These are phyloP conservation scores for Omphalotus guepiniiformis DNA, from an alignment of 768 basidiomycete genomes.

Conservation along the genomic window DNA sequence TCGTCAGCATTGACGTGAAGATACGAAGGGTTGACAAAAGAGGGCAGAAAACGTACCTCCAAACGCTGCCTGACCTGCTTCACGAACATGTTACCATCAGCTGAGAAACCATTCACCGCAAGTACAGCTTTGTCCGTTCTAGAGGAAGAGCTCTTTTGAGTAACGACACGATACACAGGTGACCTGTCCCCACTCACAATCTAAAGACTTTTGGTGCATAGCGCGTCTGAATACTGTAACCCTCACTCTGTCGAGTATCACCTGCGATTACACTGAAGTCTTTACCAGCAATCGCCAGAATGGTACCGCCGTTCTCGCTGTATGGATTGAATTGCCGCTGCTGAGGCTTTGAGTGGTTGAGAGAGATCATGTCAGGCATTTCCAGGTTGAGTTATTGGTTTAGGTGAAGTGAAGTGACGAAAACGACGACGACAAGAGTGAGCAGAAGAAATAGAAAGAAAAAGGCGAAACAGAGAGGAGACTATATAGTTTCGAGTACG, in stretches of 20 bases:
- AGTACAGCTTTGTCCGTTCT: conserved; percentile 92
- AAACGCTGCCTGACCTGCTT: conserved; percentile 94
- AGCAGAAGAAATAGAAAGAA: too few relatives aligned
- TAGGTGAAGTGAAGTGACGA: too few relatives aligned
- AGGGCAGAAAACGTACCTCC: conserved; percentile 56
- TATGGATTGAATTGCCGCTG: conserved; percentile 82
- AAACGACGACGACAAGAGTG: too few relatives aligned
- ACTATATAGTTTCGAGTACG: too few relatives aligned
- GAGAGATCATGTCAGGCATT: conserved; percentile 37
- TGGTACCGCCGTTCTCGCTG: conserved; percentile 92
- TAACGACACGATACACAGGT: not conserved
- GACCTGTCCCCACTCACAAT: conserved; percentile 52
- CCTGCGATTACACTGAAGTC: conserved; percentile 95
- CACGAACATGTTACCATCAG: conserved; percentile 97
- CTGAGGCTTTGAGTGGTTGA: conserved; percentile 31
- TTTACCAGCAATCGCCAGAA: conserved; percentile 90
- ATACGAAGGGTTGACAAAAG: too few relatives aligned
- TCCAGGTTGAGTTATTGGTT: too few relatives aligned
- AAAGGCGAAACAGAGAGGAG: too few relatives aligned
- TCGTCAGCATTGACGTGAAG: not conserved
- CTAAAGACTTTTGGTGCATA: conserved; percentile 95
- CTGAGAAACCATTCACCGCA: conserved; percentile 95
- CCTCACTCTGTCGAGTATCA: conserved; percentile 94
- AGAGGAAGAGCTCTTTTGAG: conserved; percentile 9
- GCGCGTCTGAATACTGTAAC: conserved; percentile 97